Evolutionary conservation across 768 basidiomycete genomes (phyloP), one percentile per base, ranked within the genome.

Genomic region (Phanerodontia chrysosporium): DNA sequence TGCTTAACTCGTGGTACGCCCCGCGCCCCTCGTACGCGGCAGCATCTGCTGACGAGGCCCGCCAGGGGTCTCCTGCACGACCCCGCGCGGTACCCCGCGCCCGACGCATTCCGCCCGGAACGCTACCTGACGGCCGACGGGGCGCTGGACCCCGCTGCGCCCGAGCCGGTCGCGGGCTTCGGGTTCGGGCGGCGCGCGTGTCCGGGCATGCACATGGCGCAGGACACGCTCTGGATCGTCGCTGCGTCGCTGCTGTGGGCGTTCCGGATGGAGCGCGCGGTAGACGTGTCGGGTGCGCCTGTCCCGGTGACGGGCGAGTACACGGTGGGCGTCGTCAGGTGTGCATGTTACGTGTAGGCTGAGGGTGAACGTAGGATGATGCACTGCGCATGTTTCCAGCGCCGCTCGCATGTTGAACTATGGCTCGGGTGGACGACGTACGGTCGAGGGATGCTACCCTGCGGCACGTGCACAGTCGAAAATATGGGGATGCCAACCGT

Each of bases 101-200:
- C 81, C 3, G 64, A 73, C 6, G 62, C 64, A 12, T 83, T 79
- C 63, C 61, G 64, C 1, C 81, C 80, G 12, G 73, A 75, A 21
- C 70, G 80, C 13, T 81, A 74, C 48, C 62, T 78, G 13, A 51
- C 29, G n/a, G 55, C 60, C 22, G 63, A 69, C 44, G 68, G 67
- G 8, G 56, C 62, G 28, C 49, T 66, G n/a, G 58, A 70, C 29
- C 58, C 57, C 2, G 55, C 46, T 7, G 57, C 69, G 12, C 56
- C 52, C 1, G 60, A 61, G 27, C 56, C 60, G 6, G 25, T 12
- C 16, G 54, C 53, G 29, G 52, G 28, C 9, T 64, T 64, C 25
- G 62, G 62, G 3, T 63, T 59, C 28, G 62, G 62, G 10, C 54
- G 62, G 5, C 35, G 57, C 2, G 57, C 51, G 13, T 62, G 61